Evolutionary conservation across 2,329 filamentous ascomycete genomes (phyloP).

Genomic region (Talaromyces sp.): DNA sequence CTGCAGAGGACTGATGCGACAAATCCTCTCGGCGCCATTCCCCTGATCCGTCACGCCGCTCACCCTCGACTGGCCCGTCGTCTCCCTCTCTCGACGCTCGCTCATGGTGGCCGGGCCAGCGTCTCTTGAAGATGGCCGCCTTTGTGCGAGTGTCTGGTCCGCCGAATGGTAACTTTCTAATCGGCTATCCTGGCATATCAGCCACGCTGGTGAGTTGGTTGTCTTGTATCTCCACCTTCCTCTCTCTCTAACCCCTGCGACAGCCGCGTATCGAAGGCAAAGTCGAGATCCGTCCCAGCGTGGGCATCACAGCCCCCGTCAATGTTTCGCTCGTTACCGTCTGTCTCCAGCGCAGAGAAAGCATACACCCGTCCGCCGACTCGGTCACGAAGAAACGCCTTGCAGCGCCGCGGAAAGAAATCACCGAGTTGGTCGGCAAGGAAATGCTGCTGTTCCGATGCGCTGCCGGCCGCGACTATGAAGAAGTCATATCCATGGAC

Average conservation of each 20-base stretch:
- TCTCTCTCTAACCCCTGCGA: constrained; percentile 18
- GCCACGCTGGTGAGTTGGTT: constrained; percentile 76
- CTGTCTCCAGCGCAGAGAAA: constrained; percentile 86
- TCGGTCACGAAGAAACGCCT: constrained; percentile 89
- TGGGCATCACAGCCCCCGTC: constrained; percentile 83
- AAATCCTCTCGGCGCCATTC: background rate
- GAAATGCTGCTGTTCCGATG: constrained; percentile 90
- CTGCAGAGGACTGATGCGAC: constrained; percentile 1
- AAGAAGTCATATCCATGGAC: constrained; percentile 92
- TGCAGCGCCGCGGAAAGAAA: constrained; percentile 83
- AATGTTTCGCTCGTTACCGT: constrained; percentile 90
- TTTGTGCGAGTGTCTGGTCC: constrained; percentile 95
- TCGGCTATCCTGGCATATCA: constrained; percentile 96
- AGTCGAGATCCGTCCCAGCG: constrained; percentile 86
- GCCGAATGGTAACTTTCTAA: constrained; percentile 92
- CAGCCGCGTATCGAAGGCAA: constrained; percentile 96
- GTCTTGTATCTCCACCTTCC: background rate
- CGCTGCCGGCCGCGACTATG: constrained; percentile 73
- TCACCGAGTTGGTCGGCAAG: constrained; percentile 88
- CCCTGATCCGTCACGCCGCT: background rate
- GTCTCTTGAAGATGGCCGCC: constrained; percentile 56
- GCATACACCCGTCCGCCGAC: constrained; percentile 93
- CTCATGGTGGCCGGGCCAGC: constrained; percentile 36
- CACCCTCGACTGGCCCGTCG: constrained; percentile 1
- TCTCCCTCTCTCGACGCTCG: constrained; percentile 8